Conservation (phyloP, 805 yeast genomes). For the Jamesozyma spencerorum region DNA sequence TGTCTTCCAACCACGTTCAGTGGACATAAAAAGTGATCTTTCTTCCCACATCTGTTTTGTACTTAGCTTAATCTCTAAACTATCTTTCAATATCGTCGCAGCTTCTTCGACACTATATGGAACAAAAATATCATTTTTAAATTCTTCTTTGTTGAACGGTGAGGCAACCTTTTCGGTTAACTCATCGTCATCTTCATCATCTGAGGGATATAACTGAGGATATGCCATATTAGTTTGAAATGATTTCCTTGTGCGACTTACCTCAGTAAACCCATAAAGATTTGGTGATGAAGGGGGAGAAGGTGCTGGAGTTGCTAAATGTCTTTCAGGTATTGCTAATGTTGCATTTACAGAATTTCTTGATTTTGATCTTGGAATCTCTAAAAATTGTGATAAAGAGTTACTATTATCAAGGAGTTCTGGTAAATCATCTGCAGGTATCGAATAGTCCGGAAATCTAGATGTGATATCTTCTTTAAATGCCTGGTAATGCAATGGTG, state of each 20-base stretch:
- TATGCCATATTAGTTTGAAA: constrained; percentile 58
- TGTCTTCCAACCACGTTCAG: constrained; percentile 55
- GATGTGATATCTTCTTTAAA: constrained; percentile 66
- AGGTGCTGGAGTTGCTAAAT: constrained; percentile 78
- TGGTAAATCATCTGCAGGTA: constrained; percentile 43
- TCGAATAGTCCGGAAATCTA: constrained; percentile 62
- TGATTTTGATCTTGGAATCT: constrained; percentile 43
- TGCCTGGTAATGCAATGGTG: constrained; percentile 79
- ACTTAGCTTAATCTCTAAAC: constrained; percentile 59
- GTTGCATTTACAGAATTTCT: constrained; percentile 24
- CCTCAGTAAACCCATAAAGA: constrained; percentile 14
- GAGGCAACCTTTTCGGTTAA: constrained; percentile 7
- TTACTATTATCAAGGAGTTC: constrained; percentile 38
- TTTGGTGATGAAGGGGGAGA: constrained; percentile 60
- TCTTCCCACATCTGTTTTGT: constrained; percentile 64
- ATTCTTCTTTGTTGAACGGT: background rate
- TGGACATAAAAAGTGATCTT: constrained; percentile 58
- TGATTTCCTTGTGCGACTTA: constrained; percentile 38
- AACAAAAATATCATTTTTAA: constrained; percentile 24
- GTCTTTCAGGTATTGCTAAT: constrained; percentile 25
- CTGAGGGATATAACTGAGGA: constrained; percentile 57
- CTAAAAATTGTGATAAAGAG: constrained; percentile 52
- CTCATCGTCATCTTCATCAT: constrained; percentile 28
- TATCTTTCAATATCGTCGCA: constrained; percentile 49
- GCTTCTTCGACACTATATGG: constrained; percentile 81